Conservation (phyloP, 2,329 filamentous ascomycete genomes). For the Phialocephala sp. region DNA sequence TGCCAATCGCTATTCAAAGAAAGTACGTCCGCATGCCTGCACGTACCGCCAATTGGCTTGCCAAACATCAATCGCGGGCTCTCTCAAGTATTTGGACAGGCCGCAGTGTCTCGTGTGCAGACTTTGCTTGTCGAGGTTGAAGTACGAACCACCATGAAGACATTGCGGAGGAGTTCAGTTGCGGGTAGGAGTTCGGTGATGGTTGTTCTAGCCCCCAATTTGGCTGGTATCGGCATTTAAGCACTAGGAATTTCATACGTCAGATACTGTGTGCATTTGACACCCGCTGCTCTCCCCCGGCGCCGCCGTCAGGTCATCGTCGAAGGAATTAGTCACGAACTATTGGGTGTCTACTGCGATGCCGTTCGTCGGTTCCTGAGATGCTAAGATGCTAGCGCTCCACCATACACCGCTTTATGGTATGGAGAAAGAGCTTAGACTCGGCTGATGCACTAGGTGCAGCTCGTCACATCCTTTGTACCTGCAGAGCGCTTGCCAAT, state of each 20-base stretch:
- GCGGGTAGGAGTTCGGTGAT: background rate
- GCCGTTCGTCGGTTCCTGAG: conserved; percentile 2
- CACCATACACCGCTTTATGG: background rate
- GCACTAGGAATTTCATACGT: background rate
- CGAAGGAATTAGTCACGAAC: background rate
- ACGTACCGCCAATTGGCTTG: conserved; percentile 6
- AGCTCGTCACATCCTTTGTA: background rate
- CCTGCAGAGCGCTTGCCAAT: conserved; percentile 4
- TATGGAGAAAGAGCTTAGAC: background rate
- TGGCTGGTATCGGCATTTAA: background rate
- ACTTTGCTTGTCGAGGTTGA: background rate
- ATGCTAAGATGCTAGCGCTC: background rate
- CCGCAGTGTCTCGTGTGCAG: background rate
- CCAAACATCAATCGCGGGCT: conserved; percentile 3
- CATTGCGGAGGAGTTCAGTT: background rate
- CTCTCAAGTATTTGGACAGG: background rate
- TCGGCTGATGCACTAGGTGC: background rate
- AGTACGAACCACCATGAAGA: background rate
- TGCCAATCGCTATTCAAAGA: conserved; percentile 55
- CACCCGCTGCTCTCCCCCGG: background rate
- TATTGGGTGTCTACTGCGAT: background rate
- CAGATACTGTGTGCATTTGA: background rate
- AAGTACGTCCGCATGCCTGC: conserved; percentile 49
- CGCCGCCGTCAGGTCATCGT: background rate
- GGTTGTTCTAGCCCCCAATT: background rate